Evolutionary conservation across 1,139 yeast species (phyloP).

Genomic region (Diutina rugosa): DNA sequence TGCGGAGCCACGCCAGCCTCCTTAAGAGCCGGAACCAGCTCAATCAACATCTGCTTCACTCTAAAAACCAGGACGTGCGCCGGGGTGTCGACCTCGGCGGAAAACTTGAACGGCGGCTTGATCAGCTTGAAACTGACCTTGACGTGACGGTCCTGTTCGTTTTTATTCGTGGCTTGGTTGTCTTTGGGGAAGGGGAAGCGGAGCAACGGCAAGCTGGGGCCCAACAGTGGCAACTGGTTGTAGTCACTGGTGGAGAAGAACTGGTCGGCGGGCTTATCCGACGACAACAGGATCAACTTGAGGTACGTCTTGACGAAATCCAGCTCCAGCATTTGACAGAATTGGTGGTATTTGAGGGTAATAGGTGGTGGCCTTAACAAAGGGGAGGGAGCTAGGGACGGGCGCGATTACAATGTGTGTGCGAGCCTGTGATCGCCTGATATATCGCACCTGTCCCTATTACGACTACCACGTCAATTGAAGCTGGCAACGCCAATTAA

Average conservation of each 20-base stretch:
- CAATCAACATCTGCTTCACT: not conserved
- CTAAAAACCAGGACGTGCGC: not conserved
- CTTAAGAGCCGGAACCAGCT: not conserved
- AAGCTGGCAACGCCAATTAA: too few species aligned
- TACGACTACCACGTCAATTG: too few species aligned
- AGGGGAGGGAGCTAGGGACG: too few species aligned
- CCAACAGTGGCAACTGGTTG: not conserved
- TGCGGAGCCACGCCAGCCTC: not conserved
- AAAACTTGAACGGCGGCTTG: not conserved
- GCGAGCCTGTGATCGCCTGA: not conserved
- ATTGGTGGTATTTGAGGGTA: not conserved
- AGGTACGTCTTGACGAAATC: constrained; percentile 1
- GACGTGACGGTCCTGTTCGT: not conserved
- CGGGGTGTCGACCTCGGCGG: not conserved
- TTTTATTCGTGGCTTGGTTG: not conserved
- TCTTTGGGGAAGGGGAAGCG: not conserved
- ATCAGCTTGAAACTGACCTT: not conserved
- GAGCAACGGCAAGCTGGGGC: not conserved
- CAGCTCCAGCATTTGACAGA: not conserved
- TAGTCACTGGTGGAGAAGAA: constrained; percentile 1
- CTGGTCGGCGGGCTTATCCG: not conserved
- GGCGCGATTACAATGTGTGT: too few species aligned
- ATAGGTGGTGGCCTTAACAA: too few species aligned
- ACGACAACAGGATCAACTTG: not conserved
- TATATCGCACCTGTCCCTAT: not conserved